Percentiles rank a stretch among this genome's conserved stretches.
Evolutionary conservation across 257 asterid genomes (phyloP).

Genomic region (Haberlea rhodopensis): DNA sequence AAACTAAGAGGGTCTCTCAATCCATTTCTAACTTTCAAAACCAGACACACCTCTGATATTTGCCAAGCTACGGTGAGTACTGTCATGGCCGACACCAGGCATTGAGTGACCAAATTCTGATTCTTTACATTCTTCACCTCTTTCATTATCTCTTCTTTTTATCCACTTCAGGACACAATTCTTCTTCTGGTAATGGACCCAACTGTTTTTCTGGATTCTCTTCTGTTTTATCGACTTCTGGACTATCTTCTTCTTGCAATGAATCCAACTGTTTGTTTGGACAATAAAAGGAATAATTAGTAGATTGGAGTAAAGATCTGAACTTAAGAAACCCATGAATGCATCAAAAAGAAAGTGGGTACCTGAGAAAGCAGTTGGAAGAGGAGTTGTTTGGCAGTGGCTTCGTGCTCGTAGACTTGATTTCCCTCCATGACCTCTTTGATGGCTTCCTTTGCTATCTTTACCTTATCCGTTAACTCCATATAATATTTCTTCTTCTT

Average conservation of each 20-base stretch:
- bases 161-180: neutral
- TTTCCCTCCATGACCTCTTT: constrained; percentile 37
- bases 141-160: constrained; percentile 48
- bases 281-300: neutral
- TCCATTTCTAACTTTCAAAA: constrained; percentile 51
- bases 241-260: constrained; percentile 34
- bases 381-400: constrained; percentile 31
- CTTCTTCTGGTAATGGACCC: no score
- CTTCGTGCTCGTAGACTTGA: constrained; percentile 2
- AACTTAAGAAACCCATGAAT: neutral
- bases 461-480: constrained; percentile 34
- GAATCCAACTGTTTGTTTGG: constrained; percentile 39
- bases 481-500: no score
- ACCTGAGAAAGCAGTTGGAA: constrained; percentile 47
- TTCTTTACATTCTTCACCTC: constrained; percentile 55
- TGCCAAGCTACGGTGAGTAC: constrained; percentile 75
- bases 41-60: constrained; percentile 66
- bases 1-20: constrained; percentile 56
- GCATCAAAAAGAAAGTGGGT: neutral
- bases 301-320: neutral
- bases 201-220: no score
- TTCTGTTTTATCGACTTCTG: no score
- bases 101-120: constrained; percentile 72
- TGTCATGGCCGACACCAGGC: constrained; percentile 62
- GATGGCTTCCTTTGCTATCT: constrained; percentile 35